A percentile compares a stretch with the other conserved stretches of the same genome.
Conservation (phyloP, 169 alveolate genomes). For the Plasmodium relictum region DNA sequence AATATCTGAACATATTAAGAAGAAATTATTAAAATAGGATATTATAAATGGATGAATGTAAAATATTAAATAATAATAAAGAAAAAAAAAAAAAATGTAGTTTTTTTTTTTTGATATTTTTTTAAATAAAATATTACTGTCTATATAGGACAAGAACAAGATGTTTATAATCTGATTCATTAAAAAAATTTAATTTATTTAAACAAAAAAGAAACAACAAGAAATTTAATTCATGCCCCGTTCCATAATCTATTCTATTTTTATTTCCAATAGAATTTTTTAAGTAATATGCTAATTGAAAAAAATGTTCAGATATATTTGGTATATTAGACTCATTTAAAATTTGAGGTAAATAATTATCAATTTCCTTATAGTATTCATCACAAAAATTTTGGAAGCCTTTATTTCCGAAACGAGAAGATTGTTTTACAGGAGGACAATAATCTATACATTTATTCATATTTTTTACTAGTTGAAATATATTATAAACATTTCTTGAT, state of each 20-base stretch:
- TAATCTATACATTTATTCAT: constrained; percentile 79
- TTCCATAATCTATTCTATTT: constrained; percentile 97
- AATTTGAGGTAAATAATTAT: constrained; percentile 23
- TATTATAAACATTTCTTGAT: constrained; percentile 47
- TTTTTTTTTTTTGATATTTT: background rate
- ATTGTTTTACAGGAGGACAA: constrained; percentile 90
- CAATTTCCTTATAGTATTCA: constrained; percentile 63
- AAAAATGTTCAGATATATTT: constrained; percentile 82
- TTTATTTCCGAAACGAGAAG: constrained; percentile 94
- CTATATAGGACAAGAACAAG: constrained; percentile 79
- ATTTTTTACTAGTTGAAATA: constrained; percentile 21
- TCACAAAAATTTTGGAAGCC: constrained; percentile 91
- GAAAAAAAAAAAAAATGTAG: background rate
- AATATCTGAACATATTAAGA: constrained; percentile 87
- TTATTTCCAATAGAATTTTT: constrained; percentile 95
- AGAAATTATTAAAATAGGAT: background rate
- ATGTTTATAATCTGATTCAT: constrained; percentile 64
- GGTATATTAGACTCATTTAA: constrained; percentile 55
- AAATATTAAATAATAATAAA: background rate
- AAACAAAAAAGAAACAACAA: constrained; percentile 88
- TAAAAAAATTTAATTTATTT: constrained; percentile 61
- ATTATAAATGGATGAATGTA: background rate
- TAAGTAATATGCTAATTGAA: constrained; percentile 80
- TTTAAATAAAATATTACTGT: constrained; percentile 41
- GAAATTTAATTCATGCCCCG: constrained; percentile 96